Base-by-base conservation (phyloP, 352 stramenopile species). In the Pythium rishiriense region DNA sequence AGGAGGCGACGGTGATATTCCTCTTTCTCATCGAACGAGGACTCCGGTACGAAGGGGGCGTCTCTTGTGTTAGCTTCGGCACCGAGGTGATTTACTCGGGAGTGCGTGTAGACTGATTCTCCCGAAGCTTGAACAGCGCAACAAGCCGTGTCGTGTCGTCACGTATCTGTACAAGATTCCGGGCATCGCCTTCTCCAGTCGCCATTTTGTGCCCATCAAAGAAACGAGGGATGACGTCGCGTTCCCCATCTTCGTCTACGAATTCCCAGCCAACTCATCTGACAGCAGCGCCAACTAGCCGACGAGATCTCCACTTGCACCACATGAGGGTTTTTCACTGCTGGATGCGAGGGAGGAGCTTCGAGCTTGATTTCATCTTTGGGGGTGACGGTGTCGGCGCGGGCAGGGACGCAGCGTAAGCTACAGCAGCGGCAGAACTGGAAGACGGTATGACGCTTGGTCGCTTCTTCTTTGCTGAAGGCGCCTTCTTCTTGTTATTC, bases 151-250 rank as follows among this genome's bases (percentile, higher is more conserved):
- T 43, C 78, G 81, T 22, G 83, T 94, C 14, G 66, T 91, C 51
- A 92, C 85, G 47, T 94, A 94, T 58, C 58, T 94, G 47, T 94
- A 94, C 73, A 75, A 72, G 46, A 81, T 92, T 48, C 76, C 83
- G 0, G 79, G 72, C 6, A 49, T 80, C 9, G 61, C 55, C 14
- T 66, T 73, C 17, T 60, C 72, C 31, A 69, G 59, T 24, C 79
- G 75, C 35, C 80, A 90, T 55, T 74, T 91, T 12, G 54, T 94
- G 28, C 65, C 62, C 15, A 68, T 63, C 11, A 81, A 75, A 29
- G 77, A 85, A 21, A 53, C 47, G 26, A 62, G 47, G 17, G 48
- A 69, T 9, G 72, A 90, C 31, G 70, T 84, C 28, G 70, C 71
- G 21, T 94, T 94, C 64, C 85, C 83, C 22, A 74, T 94, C 48